Evolutionary conservation across 2,329 filamentous ascomycete genomes (phyloP).

Genomic region (Curvularia eragrostidis): DNA sequence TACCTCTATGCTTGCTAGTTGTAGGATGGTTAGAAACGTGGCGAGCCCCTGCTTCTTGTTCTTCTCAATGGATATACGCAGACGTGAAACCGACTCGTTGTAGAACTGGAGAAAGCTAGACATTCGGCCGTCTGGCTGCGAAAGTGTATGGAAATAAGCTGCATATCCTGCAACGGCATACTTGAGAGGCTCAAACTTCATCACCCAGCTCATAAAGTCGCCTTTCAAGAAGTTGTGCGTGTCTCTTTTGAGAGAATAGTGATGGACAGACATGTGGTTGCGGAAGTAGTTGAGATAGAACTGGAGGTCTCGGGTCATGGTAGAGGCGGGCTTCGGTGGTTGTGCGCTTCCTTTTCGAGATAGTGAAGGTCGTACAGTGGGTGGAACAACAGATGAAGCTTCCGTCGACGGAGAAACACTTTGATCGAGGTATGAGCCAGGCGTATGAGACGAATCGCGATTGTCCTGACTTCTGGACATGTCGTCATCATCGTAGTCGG

Average conservation of each 20-base stretch:
- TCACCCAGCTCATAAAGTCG: conserved; percentile 73
- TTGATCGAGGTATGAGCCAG: conserved; percentile 52
- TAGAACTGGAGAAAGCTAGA: conserved; percentile 88
- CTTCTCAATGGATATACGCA: conserved; percentile 74
- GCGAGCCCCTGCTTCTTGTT: conserved; percentile 74
- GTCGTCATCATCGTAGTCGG: conserved; percentile 32
- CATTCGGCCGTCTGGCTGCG: conserved; percentile 73
- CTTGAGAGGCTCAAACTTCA: conserved; percentile 79
- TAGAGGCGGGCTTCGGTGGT: conserved; percentile 25
- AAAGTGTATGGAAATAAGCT: conserved; percentile 81
- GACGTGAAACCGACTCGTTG: conserved; percentile 80
- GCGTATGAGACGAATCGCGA: conserved; percentile 49
- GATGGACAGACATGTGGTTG: conserved; percentile 78
- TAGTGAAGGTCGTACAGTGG: conserved; percentile 37
- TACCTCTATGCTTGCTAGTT: conserved; percentile 93
- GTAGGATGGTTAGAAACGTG: conserved; percentile 85
- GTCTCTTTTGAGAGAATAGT: conserved; percentile 80
- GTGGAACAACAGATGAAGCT: conserved; percentile 46
- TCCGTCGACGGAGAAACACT: conserved; percentile 62
- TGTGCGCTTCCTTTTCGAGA: conserved; percentile 46
- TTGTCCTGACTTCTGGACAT: conserved; percentile 31
- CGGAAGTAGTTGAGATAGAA: conserved; percentile 81
- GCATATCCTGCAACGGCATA: conserved; percentile 89
- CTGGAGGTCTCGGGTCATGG: conserved; percentile 70
- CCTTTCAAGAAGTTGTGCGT: conserved; percentile 74